These are phyloP conservation scores for Penicillium olsonii DNA, from an alignment of 2,329 filamentous ascomycete genomes.

Conservation along the genomic window DNA sequence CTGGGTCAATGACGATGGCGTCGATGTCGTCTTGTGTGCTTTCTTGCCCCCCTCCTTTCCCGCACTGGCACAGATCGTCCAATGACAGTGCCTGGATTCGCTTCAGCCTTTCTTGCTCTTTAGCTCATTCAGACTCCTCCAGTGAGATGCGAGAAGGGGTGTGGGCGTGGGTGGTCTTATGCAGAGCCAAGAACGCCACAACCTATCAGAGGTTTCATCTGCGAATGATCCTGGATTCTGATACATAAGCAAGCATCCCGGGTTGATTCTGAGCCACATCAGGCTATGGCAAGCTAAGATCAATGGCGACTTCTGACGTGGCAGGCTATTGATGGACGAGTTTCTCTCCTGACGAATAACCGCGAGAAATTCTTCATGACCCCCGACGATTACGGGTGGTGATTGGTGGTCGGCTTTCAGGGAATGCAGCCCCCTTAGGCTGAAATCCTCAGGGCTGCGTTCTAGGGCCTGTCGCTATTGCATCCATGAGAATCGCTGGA, in stretches of 20 bases:
- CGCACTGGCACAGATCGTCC: constrained; percentile 4
- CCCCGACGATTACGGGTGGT: not conserved
- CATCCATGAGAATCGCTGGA: constrained; percentile 11
- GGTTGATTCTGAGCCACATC: constrained; percentile 14
- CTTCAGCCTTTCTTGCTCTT: constrained; percentile 5
- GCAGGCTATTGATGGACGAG: constrained; percentile 24
- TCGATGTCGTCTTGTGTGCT: not conserved
- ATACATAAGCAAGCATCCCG: constrained; percentile 21
- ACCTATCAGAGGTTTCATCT: constrained; percentile 17
- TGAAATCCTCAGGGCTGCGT: constrained; percentile 12
- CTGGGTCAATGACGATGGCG: not conserved
- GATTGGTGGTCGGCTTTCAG: constrained; percentile 8
- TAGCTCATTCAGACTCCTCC: constrained; percentile 5
- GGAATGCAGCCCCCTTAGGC: not conserved
- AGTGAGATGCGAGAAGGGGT: constrained; percentile 9
- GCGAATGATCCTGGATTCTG: constrained; percentile 11
- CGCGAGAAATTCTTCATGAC: constrained; percentile 15
- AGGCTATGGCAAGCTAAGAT: constrained; percentile 11
- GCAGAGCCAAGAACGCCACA: constrained; percentile 9
- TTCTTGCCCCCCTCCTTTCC: not conserved
- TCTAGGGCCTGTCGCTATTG: constrained; percentile 13
- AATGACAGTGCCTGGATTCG: constrained; percentile 11
- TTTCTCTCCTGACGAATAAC: constrained; percentile 12
- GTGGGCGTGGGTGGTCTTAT: constrained; percentile 6
- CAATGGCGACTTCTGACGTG: constrained; percentile 34